phyloP scores from a whole-genome alignment of 192 early-diverging fungal genomes.

The Geranomyces variabilis region DNA sequence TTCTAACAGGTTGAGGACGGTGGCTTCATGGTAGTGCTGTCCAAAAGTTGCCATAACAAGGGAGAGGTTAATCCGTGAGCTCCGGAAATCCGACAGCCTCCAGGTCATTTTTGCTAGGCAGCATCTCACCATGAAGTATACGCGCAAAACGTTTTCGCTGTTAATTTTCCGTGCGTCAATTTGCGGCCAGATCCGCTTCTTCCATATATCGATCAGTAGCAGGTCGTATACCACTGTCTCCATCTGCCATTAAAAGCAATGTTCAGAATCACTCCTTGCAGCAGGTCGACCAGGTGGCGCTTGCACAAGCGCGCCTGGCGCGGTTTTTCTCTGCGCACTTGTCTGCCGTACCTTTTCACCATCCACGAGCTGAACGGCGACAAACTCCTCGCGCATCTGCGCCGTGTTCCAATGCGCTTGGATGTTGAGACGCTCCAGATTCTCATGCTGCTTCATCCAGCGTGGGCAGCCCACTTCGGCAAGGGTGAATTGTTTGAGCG shows the following conservation, averaged over 20 bases:
- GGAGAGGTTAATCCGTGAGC: neutral
- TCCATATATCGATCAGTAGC: constrained; percentile 51
- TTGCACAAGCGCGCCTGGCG: no score
- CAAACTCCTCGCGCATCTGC: constrained; percentile 48
- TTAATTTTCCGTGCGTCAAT: constrained; percentile 25
- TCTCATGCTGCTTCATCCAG: constrained; percentile 54
- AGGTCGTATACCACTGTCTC: constrained; percentile 44
- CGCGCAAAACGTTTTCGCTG: constrained; percentile 29
- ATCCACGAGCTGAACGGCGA: constrained; percentile 45
- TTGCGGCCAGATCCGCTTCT: constrained; percentile 45
- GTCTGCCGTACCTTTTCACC: constrained; percentile 41
- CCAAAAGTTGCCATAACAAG: neutral
- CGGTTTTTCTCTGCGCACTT: neutral
- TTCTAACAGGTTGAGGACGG: constrained; percentile 56
- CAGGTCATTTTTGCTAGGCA: no score
- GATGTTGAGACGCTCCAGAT: constrained; percentile 52
- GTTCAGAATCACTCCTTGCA: neutral
- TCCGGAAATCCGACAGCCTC: no score
- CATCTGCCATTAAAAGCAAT: constrained; percentile 28
- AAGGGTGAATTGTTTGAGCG: constrained; percentile 26
- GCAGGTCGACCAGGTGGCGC: no score
- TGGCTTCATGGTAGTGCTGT: constrained; percentile 58
- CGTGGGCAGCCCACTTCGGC: constrained; percentile 33
- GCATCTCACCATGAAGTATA: constrained; percentile 53
- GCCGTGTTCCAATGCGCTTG: constrained; percentile 53